These are phyloP conservation scores for Saccharomycopsis hybrid DNA, from an alignment of 1,139 yeast genomes.

Conservation along the genomic window DNA sequence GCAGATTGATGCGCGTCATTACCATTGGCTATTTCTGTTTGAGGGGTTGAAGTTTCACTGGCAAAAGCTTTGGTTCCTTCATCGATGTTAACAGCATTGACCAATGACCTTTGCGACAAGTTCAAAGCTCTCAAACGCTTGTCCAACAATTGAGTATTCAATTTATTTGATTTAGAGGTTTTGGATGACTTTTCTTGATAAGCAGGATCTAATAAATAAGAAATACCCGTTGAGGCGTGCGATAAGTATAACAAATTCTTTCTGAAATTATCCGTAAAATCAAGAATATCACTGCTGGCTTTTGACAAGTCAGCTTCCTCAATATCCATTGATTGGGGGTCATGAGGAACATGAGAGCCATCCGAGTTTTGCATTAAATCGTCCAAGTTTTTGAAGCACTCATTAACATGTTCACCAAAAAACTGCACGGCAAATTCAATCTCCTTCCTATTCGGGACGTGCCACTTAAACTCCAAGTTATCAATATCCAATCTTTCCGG, in stretches of 20 bases:
- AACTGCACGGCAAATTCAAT: slow-evolving; percentile 56
- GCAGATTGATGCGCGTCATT: slow-evolving; percentile 25
- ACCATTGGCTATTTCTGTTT: slow-evolving; percentile 21
- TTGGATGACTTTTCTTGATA: slow-evolving; percentile 25
- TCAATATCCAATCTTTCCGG: slow-evolving; percentile 36
- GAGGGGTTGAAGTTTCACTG: slow-evolving; percentile 12
- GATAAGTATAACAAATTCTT: slow-evolving; percentile 53
- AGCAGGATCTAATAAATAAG: slow-evolving; percentile 69
- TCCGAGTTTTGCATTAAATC: slow-evolving; percentile 29
- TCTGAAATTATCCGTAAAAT: slow-evolving; percentile 42
- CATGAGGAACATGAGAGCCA: no score
- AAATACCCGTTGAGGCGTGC: slow-evolving; percentile 65
- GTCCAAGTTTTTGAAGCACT: slow-evolving; percentile 39
- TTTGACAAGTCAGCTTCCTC: background rate
- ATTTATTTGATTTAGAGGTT: background rate
- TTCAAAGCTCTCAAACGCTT: slow-evolving; percentile 15
- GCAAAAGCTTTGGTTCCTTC: slow-evolving; percentile 5
- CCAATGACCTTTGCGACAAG: slow-evolving; percentile 15
- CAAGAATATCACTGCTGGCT: slow-evolving; percentile 19
- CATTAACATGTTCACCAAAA: slow-evolving; percentile 46
- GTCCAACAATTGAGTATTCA: slow-evolving; percentile 17
- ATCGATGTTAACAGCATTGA: slow-evolving; percentile 4
- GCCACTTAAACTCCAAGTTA: slow-evolving; percentile 65
- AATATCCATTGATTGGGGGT: no score
- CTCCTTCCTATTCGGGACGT: slow-evolving; percentile 53